Evolutionary conservation across 345 rosid genomes (phyloP), one percentile per base, ranked within the genome.

Genomic region (Lenwebbia sp.): DNA sequence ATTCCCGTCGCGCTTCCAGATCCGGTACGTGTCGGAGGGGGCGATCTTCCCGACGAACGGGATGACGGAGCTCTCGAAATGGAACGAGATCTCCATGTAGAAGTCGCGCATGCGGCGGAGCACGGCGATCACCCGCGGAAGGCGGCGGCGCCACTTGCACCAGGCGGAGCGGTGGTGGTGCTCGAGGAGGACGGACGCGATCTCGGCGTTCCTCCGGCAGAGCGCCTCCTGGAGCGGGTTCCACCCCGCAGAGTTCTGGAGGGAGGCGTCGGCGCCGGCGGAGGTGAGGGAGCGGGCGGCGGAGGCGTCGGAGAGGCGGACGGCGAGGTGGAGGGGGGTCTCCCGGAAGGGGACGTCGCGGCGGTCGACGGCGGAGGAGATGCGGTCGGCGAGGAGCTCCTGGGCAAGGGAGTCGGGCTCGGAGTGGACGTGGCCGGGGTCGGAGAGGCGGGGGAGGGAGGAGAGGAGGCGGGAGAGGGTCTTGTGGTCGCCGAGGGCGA

Each of bases 1-100:
- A 56, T 95, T 94, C 5, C 96, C 99, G 40, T 96, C 99, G 28
- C 94, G 95, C 87, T 97, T 97, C 99, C 99, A 97, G 89, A 97
- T 94, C 91, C 91, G 95, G 90, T 95, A 97, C 1, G 99, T 97
- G n/a, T 97, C 99, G 0, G 99, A 95, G 56, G 99, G 99, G 30
- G 99, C 99, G 26, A 97, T 92, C 76, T 93, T 96, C 2, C 95
- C 94, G 49, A 97, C 93, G 88, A 97, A 97, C 0, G 99, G 99
- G 54, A 97, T 96, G 58, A 97, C 98, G 9, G 99, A 97, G 90
- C 98, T 96, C 88, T 96, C 98, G 86, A 97, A 97, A 85, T 94
- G 95, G 87, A 97, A 94, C 4, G 97, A 93, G 6, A 97, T 93
- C 90, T 96, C 99, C 99, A 96, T 93, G 91, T 97, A 96, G 91